These are phyloP conservation scores for Tothia fuscella DNA, from an alignment of 2,329 filamentous ascomycete species.

Conservation along the genomic window DNA sequence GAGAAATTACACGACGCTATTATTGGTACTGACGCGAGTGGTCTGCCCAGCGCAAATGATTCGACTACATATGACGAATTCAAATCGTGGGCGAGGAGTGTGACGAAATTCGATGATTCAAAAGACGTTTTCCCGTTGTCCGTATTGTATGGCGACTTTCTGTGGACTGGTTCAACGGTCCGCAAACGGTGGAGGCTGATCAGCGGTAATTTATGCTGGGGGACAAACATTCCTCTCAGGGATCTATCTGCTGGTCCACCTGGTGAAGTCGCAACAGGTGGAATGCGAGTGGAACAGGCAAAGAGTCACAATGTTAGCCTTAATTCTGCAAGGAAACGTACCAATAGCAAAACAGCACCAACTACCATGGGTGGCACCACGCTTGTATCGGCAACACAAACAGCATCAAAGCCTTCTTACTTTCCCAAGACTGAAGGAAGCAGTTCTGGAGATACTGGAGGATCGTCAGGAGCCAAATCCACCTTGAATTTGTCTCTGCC, in stretches of 20 bases:
- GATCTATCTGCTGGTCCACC: conserved; percentile 10
- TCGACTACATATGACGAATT: conserved; percentile 24
- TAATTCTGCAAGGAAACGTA: neutral
- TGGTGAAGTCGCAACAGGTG: conserved; percentile 4
- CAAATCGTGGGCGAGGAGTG: conserved; percentile 29
- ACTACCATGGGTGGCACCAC: neutral
- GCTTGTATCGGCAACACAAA: conserved; percentile 4
- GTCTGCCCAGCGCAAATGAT: neutral
- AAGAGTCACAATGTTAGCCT: neutral
- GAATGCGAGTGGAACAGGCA: neutral
- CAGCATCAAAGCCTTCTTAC: conserved; percentile 10
- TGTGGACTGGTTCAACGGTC: conserved; percentile 23
- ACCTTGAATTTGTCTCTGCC: conserved; percentile 18
- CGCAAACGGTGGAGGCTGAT: conserved; percentile 21
- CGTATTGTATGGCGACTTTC: conserved; percentile 21
- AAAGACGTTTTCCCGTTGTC: conserved; percentile 34
- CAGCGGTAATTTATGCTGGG: conserved; percentile 15
- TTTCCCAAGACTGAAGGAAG: conserved; percentile 12
- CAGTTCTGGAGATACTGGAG: conserved; percentile 15
- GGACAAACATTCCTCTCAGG: conserved; percentile 7
- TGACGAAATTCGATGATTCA: conserved; percentile 33
- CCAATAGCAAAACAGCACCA: no score
- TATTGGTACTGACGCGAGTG: conserved; percentile 10
- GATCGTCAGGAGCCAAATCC: conserved; percentile 12
- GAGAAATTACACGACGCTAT: conserved; percentile 20